A percentile compares a stretch with the other conserved stretches of the same genome.
Evolutionary conservation across 2,329 filamentous ascomycete species (phyloP).

Genomic region (Ceratocystis albifundus): DNA sequence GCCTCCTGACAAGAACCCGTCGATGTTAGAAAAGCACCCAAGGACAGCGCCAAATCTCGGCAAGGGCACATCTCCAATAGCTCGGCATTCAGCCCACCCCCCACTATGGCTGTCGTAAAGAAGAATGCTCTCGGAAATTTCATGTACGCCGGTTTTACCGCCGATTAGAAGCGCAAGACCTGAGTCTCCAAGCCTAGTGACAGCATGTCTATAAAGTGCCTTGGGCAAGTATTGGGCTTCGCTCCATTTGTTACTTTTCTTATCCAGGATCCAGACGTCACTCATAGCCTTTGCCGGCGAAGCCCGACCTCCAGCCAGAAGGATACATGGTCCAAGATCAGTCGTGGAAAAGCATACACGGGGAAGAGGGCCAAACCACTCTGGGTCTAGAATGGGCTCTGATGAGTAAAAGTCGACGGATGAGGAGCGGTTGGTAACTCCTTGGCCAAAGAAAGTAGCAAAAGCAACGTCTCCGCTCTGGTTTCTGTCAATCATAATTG

Average conservation of each 20-base stretch:
- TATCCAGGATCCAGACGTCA: conserved; percentile 65
- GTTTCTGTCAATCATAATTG: not conserved
- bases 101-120: conserved; percentile 37
- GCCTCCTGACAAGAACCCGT: conserved; percentile 60
- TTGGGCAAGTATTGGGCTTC: conserved; percentile 52
- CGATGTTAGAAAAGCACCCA: conserved; percentile 28
- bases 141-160: conserved; percentile 43
- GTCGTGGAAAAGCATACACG: conserved; percentile 71
- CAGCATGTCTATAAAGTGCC: conserved; percentile 66
- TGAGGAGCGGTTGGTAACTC: conserved; percentile 6
- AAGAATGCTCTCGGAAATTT: conserved; percentile 41
- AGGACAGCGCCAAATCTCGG: conserved; percentile 31
- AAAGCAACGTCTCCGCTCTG: conserved; percentile 14
- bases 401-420: conserved; percentile 11
- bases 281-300: conserved; percentile 57
- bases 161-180: conserved; percentile 48
- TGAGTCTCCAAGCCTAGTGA: conserved; percentile 41
- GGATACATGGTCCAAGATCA: conserved; percentile 43
- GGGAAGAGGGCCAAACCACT: conserved; percentile 31
- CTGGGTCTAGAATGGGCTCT: not conserved
- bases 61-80: conserved; percentile 30
- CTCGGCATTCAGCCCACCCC: conserved; percentile 39
- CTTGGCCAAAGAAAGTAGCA: conserved; percentile 24
- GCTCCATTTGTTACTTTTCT: conserved; percentile 46
- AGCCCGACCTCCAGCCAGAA: conserved; percentile 67